phyloP scores from a whole-genome alignment of 495 filamentous ascomycete species.

The Podospora conica region DNA sequence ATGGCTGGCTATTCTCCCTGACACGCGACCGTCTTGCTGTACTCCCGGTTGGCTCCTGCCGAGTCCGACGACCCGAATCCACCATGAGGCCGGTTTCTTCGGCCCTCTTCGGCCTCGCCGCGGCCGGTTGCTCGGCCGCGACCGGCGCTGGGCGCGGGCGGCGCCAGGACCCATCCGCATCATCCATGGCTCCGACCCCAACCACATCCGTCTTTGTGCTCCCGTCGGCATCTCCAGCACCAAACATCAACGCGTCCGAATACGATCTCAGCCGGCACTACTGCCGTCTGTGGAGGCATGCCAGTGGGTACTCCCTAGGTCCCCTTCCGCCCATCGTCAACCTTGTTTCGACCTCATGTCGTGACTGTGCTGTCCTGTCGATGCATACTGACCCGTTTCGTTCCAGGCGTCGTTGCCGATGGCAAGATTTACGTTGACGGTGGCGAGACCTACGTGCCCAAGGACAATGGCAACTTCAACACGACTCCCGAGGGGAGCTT shows the following conservation, averaged over 20 bases:
- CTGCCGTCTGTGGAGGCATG: conserved; percentile 12
- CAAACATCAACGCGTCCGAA: conserved; percentile 11
- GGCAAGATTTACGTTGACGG: conserved; percentile 19
- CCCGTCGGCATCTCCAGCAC: neutral
- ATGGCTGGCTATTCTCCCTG: neutral
- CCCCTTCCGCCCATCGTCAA: too few species aligned
- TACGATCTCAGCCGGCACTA: conserved; percentile 13
- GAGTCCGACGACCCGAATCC: neutral
- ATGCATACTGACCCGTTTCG: neutral
- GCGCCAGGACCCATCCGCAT: neutral
- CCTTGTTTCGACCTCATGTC: neutral
- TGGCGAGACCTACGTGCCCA: conserved; percentile 14
- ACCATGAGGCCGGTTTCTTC: neutral
- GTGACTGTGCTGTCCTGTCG: neutral
- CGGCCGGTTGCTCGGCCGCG: neutral
- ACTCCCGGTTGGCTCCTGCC: neutral
- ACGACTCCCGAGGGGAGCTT: neutral
- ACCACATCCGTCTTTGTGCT: conserved; percentile 10
- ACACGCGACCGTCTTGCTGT: neutral
- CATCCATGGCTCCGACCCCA: neutral
- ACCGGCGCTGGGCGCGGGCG: neutral
- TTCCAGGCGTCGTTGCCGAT: conserved; percentile 10
- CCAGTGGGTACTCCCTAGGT: conserved; percentile 5
- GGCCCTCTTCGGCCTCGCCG: neutral
- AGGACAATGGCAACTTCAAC: conserved; percentile 6